Conservation (phyloP, 139 green algal species). For the Chlorella sp. region DNA sequence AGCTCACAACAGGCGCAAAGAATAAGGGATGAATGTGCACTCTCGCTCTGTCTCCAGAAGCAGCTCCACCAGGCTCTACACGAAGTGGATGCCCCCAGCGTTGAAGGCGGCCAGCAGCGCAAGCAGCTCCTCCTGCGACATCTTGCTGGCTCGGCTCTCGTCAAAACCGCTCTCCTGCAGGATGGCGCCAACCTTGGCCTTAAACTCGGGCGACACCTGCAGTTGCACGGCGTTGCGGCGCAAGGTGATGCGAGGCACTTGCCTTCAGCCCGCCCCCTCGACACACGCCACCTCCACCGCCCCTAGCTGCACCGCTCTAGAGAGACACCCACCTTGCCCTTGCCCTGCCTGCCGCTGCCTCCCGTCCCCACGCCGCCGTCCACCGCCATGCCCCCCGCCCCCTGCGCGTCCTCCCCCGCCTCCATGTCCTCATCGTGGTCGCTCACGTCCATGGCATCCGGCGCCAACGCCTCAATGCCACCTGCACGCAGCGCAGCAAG, state of each 20-base stretch:
- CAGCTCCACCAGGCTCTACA: no score
- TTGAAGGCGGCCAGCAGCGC: conserved; percentile 90
- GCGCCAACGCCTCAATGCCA: conserved; percentile 8
- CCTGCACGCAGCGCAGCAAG: no score
- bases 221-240: neutral
- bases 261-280: no score
- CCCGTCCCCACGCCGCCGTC: conserved; percentile 11
- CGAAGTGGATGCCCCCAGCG: conserved; percentile 88
- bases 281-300: no score
- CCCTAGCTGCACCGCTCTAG: no score
- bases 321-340: conserved; percentile 10
- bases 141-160: conserved; percentile 77
- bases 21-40: no score
- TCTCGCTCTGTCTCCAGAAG: no score
- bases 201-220: conserved; percentile 68
- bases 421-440: conserved; percentile 12
- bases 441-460: conserved; percentile 22
- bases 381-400: conserved; percentile 5
- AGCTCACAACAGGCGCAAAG: no score
- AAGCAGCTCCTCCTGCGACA: conserved; percentile 95
- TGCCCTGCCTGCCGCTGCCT: conserved; percentile 3
- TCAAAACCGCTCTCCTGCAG: conserved; percentile 51
- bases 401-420: conserved; percentile 16
- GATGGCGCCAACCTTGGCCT: conserved; percentile 52
- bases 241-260: no score